Conservation (phyloP, 768 basidiomycete species). For the Lentinus tigrinus region DNA sequence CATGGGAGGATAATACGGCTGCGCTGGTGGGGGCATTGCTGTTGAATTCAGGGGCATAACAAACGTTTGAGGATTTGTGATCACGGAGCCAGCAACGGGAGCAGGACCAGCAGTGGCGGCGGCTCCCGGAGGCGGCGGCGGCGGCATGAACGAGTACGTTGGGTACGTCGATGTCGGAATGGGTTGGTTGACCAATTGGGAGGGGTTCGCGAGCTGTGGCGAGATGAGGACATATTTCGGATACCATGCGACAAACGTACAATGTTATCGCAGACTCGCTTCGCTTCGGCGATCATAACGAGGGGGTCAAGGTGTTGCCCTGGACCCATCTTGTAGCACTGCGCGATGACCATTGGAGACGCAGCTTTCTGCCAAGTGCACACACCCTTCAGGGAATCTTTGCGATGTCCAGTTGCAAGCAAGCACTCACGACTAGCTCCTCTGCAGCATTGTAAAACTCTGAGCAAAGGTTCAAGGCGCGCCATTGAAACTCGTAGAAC, state of each 20-base stretch:
- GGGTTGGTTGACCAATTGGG: constrained; percentile 63
- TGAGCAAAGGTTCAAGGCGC: constrained; percentile 75
- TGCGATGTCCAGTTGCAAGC: not conserved
- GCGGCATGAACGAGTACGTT: constrained; percentile 31
- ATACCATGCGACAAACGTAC: constrained; percentile 39
- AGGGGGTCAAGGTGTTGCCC: constrained; percentile 71
- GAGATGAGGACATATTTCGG: constrained; percentile 10
- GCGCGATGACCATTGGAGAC: constrained; percentile 70
- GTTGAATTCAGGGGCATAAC: constrained; percentile 59
- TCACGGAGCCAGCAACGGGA: constrained; percentile 45
- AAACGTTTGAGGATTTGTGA: constrained; percentile 72
- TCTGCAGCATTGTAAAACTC: constrained; percentile 87
- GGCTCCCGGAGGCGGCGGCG: constrained; percentile 27
- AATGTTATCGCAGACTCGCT: constrained; percentile 73
- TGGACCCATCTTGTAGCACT: constrained; percentile 77
- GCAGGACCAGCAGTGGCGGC: constrained; percentile 31
- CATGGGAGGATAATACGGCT: constrained; percentile 38
- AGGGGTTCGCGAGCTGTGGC: constrained; percentile 68
- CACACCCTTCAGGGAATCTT: constrained; percentile 7
- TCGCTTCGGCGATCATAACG: constrained; percentile 72
- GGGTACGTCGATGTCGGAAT: constrained; percentile 33
- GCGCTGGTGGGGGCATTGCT: constrained; percentile 43
- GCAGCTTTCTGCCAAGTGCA: constrained; percentile 43
- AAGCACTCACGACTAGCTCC: constrained; percentile 71
- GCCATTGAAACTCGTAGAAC: constrained; percentile 87